Evolutionary conservation across 306 rosid genomes (phyloP), one percentile per base, ranked within the genome.

Genomic region (Lithocarpus polystachyus): DNA sequence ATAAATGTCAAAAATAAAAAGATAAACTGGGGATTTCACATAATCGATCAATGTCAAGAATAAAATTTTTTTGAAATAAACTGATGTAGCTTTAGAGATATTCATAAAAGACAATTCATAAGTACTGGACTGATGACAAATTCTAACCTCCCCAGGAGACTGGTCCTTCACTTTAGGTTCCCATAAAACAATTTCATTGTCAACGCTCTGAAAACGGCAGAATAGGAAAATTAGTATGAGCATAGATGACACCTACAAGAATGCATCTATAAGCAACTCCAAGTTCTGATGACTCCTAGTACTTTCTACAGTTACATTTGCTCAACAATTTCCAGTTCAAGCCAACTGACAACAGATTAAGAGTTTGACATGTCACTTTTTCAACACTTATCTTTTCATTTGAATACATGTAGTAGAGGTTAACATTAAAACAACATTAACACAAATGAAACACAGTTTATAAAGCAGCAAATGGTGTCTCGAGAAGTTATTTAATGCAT

Each of bases 91-190:
- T 56, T 56, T 18, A 37, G 6, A 17, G 9, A 17, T 13, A 22
- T 28, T 5, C 8, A 26, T 12, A 53, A 17, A 40, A 56, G 24
- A 23, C 12, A 60, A 70, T 24, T 57, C 1, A 22, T 35, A 8
- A 65, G 60, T 67, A 7, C 5, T 20, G 2, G 8, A 65, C n/a
- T 17, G 33, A 74, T 5, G 64, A 76, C 73, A 53, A 51, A 26
- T 68, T 74, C 82, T 84, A 37, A 93, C 99, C 98, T 91, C 97
- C 68, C 99, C 98, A 26, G 97, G 94, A 75, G 91, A 84, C 73
- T 95, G 98, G 55, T 95, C 98, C 93, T 95, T 95, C 86, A 90
- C 87, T 90, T 86, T 91, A 31, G 98, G 96, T 73, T 93, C 99
- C 99, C 99, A 95, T 88, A 95, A 84, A 77, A 93, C 88, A 69